Evolutionary conservation across 257 asterid genomes (phyloP).

Genomic region (Rauvolfia tetraphylla): DNA sequence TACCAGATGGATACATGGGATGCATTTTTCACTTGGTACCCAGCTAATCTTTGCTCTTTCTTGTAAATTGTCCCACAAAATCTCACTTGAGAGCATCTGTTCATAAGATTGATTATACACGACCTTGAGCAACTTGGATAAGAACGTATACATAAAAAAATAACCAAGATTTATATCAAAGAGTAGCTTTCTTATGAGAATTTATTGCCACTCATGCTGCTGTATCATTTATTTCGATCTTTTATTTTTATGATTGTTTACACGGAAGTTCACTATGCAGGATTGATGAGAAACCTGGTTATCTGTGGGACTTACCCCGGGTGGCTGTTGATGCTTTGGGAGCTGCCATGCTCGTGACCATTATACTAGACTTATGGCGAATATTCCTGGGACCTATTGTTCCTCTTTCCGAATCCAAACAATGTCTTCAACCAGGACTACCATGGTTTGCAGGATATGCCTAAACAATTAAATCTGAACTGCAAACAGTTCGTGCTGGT

Average conservation of each 20-base stretch:
- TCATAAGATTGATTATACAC: neutral
- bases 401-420: conserved; percentile 50
- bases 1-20: neutral
- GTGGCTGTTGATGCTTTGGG: conserved; percentile 89
- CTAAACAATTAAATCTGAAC: neutral
- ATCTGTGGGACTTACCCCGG: conserved; percentile 67
- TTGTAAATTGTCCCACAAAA: neutral
- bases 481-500: neutral
- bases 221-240: neutral
- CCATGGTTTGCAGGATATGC: conserved; percentile 60
- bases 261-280: conserved; percentile 31
- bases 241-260: neutral
- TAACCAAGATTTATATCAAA: neutral
- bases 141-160: neutral
- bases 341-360: conserved; percentile 95
- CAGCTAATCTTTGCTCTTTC: neutral
- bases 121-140: neutral
- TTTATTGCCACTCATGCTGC: neutral
- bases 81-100: neutral
- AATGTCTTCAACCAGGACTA: conserved; percentile 68
- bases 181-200: neutral
- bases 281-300: conserved; percentile 78
- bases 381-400: conserved; percentile 85
- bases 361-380: conserved; percentile 92
- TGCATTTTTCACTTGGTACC: neutral